Percentiles rank a stretch among this genome's conserved stretches.
phyloP scores from a whole-genome alignment of 192 early-diverging fungal species.

The Polychytrium aggregatum region DNA sequence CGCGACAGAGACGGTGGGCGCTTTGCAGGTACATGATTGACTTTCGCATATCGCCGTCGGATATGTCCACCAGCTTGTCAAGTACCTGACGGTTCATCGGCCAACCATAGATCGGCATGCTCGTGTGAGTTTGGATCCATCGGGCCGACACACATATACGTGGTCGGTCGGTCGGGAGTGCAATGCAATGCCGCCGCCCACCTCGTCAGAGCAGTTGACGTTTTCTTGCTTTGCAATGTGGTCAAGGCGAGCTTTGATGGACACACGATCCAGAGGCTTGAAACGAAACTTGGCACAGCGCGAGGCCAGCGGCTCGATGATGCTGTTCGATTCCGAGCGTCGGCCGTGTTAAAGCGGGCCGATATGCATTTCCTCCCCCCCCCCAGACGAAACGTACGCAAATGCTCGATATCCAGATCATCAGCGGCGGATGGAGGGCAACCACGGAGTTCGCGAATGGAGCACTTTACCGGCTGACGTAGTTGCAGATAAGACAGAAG shows the following conservation, averaged over 20 bases:
- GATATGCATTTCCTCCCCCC: too few relatives aligned
- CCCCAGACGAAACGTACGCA: too few relatives aligned
- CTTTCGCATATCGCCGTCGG: slow-evolving; percentile 85
- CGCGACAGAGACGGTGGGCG: slow-evolving; percentile 48
- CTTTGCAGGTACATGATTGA: slow-evolving; percentile 88
- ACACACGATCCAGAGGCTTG: slow-evolving; percentile 57
- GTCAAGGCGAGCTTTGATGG: slow-evolving; percentile 47
- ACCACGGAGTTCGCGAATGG: neutral
- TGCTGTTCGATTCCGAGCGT: too few relatives aligned
- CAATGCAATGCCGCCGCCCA: slow-evolving; percentile 13
- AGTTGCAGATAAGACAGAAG: slow-evolving; percentile 92
- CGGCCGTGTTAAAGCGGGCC: too few relatives aligned
- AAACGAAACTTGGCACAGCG: slow-evolving; percentile 96
- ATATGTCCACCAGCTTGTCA: slow-evolving; percentile 52
- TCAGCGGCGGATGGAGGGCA: too few relatives aligned
- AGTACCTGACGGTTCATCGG: too few relatives aligned
- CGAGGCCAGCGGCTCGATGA: slow-evolving; percentile 87
- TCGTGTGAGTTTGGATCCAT: too few relatives aligned
- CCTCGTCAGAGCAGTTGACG: slow-evolving; percentile 44
- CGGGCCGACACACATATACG: too few relatives aligned
- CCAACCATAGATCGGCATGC: too few relatives aligned
- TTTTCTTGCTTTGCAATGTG: slow-evolving; percentile 58
- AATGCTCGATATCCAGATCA: too few relatives aligned
- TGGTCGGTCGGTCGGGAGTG: too few relatives aligned
- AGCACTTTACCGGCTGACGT: slow-evolving; percentile 49